Evolutionary conservation across 345 rosid species (phyloP).

Genomic region (Raphanus raphanistrum): DNA sequence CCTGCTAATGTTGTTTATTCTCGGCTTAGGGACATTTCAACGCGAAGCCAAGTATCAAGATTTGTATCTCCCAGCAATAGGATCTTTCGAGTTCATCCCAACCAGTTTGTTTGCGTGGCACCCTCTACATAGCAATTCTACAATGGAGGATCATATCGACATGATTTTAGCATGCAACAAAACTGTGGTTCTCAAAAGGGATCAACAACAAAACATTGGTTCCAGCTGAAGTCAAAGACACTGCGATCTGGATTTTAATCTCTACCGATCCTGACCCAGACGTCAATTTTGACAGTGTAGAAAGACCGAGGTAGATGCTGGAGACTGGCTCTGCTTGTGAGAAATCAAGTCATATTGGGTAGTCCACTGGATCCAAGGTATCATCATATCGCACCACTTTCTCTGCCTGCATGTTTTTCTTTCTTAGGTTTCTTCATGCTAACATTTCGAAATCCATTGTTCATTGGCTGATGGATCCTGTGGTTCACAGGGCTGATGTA

Average conservation of each 20-base stretch:
- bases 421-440: conserved; percentile 4
- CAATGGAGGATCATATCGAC: conserved; percentile 43
- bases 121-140: conserved; percentile 37
- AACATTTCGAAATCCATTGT: not conserved
- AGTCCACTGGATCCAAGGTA: conserved; percentile 68
- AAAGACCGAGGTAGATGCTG: conserved; percentile 47
- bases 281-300: conserved; percentile 37
- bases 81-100: conserved; percentile 60
- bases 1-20: conserved; percentile 25
- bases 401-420: not conserved
- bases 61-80: conserved; percentile 55
- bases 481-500: conserved; percentile 59
- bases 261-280: conserved; percentile 46
- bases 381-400: conserved; percentile 19
- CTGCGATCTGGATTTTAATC: conserved; percentile 74
- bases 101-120: conserved; percentile 60
- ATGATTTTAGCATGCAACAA: conserved; percentile 57
- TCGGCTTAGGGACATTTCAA: conserved; percentile 68
- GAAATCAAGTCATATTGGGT: conserved; percentile 61
- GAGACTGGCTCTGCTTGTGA: conserved; percentile 76
- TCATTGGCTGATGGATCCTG: not conserved
- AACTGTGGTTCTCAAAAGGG: conserved; percentile 44
- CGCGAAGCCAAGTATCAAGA: conserved; percentile 52
- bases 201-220: conserved; percentile 40
- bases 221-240: conserved; percentile 54